phyloP scores from a whole-genome alignment of 495 filamentous ascomycete genomes.

The Hypoxylon crocopeplum region DNA sequence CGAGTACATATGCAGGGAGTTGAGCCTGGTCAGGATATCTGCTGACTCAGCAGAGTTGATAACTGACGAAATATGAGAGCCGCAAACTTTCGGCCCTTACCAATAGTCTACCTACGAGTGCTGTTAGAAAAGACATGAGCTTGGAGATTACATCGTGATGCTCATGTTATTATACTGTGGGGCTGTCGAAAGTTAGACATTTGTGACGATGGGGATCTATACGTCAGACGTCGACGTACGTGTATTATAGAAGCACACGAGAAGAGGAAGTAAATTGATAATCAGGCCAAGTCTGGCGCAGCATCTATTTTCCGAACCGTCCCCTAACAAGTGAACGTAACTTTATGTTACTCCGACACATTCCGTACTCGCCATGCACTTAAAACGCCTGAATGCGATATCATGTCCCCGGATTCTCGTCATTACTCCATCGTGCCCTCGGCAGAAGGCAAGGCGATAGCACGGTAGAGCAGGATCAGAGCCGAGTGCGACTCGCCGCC shows the following conservation, averaged over 20 bases:
- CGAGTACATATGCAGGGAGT: background rate
- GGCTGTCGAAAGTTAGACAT: too few species aligned
- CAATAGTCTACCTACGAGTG: too few species aligned
- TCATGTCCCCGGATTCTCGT: conserved; percentile 8
- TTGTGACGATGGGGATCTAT: too few species aligned
- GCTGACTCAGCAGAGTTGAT: too few species aligned
- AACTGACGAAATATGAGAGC: too few species aligned
- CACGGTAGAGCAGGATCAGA: conserved; percentile 89
- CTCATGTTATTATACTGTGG: too few species aligned
- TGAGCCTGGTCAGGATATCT: background rate
- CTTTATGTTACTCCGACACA: conserved; percentile 26
- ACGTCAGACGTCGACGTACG: background rate
- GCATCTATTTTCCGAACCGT: conserved; percentile 27
- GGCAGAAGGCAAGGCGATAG: conserved; percentile 67
- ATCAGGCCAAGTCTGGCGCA: conserved; percentile 4
- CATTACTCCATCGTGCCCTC: conserved; percentile 48
- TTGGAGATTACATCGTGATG: too few species aligned
- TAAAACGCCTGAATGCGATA: conserved; percentile 24
- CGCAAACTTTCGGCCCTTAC: too few species aligned
- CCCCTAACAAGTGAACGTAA: conserved; percentile 29
- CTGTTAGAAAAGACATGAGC: too few species aligned
- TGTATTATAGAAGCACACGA: background rate
- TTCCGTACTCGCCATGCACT: conserved; percentile 31
- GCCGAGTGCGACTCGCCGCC: conserved; percentile 97
- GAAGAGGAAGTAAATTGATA: background rate